Evolutionary conservation across 2,329 filamentous ascomycete species (phyloP).

Genomic region (Laburnicola sp.): DNA sequence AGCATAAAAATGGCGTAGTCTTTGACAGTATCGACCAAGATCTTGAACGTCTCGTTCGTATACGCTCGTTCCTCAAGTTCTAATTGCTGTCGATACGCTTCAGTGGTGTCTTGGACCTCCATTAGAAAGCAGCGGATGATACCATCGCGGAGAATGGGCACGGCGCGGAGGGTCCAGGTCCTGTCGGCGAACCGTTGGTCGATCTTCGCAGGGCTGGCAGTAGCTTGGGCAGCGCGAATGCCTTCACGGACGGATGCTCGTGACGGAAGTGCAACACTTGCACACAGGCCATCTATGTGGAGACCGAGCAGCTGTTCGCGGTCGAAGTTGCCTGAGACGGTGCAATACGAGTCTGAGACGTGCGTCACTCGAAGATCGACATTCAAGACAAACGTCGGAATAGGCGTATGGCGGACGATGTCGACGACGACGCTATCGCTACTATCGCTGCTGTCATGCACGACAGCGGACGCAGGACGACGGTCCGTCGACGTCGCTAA

Average conservation of each 20-base stretch:
- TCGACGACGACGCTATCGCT: slow-evolving; percentile 19
- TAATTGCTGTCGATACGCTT: slow-evolving; percentile 38
- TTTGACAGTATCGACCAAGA: slow-evolving; percentile 63
- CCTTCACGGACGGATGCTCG: slow-evolving; percentile 43
- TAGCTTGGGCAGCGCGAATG: slow-evolving; percentile 44
- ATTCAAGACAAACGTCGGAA: slow-evolving; percentile 36
- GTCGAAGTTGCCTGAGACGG: slow-evolving; percentile 34
- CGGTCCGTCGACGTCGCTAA: slow-evolving; percentile 9
- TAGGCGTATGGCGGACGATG: slow-evolving; percentile 48
- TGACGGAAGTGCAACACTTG: slow-evolving; percentile 41
- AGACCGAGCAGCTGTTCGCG: slow-evolving; percentile 43
- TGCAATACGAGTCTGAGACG: slow-evolving; percentile 51
- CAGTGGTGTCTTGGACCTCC: slow-evolving; percentile 47
- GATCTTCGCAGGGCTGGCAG: slow-evolving; percentile 41
- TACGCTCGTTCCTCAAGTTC: slow-evolving; percentile 48
- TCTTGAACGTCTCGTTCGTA: slow-evolving; percentile 61
- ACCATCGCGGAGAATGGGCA: slow-evolving; percentile 49
- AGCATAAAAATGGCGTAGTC: slow-evolving; percentile 67
- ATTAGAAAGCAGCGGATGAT: slow-evolving; percentile 49
- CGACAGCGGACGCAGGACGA: slow-evolving; percentile 10
- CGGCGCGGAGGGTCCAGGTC: slow-evolving; percentile 45
- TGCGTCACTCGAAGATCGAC: slow-evolving; percentile 58
- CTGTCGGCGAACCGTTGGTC: slow-evolving; percentile 33
- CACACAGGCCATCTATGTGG: slow-evolving; percentile 47
- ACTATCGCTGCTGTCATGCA: slow-evolving; percentile 8